phyloP scores from a whole-genome alignment of 352 stramenopile species.

The Pythium dissotocum region DNA sequence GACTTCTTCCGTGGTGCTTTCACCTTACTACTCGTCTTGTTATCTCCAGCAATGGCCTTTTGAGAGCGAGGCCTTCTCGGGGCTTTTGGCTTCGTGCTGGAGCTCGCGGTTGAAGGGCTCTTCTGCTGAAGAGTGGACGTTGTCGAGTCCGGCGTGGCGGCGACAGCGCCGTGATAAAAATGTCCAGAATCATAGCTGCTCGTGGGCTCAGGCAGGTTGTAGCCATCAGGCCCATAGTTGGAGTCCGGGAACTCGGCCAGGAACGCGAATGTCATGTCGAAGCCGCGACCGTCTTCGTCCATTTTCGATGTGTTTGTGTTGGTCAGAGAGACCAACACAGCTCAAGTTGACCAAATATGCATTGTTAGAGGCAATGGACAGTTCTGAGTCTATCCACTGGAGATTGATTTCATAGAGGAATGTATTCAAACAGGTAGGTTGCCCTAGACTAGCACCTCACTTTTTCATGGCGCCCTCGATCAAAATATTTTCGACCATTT shows the following conservation, averaged over 20 bases:
- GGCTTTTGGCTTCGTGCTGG: neutral
- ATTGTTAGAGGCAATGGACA: neutral
- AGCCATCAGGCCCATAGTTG: conserved; percentile 16
- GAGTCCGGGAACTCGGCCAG: conserved; percentile 36
- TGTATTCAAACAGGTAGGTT: neutral
- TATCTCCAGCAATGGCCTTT: neutral
- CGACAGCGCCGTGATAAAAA: neutral
- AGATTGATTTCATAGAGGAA: neutral
- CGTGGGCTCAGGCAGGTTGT: neutral
- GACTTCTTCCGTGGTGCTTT: neutral
- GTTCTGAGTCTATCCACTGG: neutral
- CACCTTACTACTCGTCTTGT: neutral
- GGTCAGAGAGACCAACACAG: neutral
- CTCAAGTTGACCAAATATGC: neutral
- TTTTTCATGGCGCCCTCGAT: conserved; percentile 39
- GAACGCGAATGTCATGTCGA: conserved; percentile 46
- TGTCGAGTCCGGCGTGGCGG: neutral
- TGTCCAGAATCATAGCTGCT: neutral
- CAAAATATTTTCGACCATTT: conserved; percentile 76
- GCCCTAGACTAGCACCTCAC: neutral
- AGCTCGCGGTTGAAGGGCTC: neutral
- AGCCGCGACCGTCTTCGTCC: conserved; percentile 22
- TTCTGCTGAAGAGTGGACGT: neutral
- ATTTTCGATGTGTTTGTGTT: neutral
- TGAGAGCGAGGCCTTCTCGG: neutral